phyloP scores from a whole-genome alignment of 2,329 filamentous ascomycete species.

The Stromatinia cepivora region DNA sequence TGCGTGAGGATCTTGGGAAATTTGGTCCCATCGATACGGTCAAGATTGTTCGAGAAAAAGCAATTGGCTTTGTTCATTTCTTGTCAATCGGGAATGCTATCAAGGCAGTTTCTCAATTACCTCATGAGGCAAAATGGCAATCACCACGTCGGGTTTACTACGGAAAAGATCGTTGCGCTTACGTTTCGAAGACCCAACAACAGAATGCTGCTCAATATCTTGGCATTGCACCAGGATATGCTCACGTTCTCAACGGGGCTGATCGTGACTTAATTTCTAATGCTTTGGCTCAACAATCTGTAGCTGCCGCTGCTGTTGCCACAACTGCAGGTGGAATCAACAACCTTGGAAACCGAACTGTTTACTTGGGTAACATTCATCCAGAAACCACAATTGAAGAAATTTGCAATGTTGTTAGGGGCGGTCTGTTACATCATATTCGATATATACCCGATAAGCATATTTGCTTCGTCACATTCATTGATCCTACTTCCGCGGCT shows the following conservation, averaged over 20 bases:
- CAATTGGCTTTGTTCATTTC: conserved; percentile 96
- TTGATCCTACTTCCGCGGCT: conserved; percentile 94
- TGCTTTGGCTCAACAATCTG: conserved; percentile 93
- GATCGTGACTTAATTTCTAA: conserved; percentile 97
- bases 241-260: conserved; percentile 92
- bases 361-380: conserved; percentile 98
- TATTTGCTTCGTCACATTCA: conserved; percentile 99
- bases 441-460: conserved; percentile 99
- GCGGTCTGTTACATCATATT: conserved; percentile 94
- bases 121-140: conserved; percentile 96
- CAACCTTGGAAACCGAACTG: conserved; percentile 95
- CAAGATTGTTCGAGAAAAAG: conserved; percentile 97
- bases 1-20: conserved; percentile 92
- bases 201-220: conserved; percentile 98
- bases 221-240: conserved; percentile 93
- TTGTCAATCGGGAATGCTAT: conserved; percentile 96
- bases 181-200: conserved; percentile 99
- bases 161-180: conserved; percentile 96
- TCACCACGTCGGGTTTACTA: conserved; percentile 95
- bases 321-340: conserved; percentile 96
- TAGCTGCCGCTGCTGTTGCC: conserved; percentile 92
- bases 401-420: conserved; percentile 98
- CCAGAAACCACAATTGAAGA: conserved; percentile 98
- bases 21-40: conserved; percentile 96
- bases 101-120: conserved; percentile 95